Conservation (phyloP, 2,329 filamentous ascomycete species). For the Zelopaecilomyces penicillatus region DNA sequence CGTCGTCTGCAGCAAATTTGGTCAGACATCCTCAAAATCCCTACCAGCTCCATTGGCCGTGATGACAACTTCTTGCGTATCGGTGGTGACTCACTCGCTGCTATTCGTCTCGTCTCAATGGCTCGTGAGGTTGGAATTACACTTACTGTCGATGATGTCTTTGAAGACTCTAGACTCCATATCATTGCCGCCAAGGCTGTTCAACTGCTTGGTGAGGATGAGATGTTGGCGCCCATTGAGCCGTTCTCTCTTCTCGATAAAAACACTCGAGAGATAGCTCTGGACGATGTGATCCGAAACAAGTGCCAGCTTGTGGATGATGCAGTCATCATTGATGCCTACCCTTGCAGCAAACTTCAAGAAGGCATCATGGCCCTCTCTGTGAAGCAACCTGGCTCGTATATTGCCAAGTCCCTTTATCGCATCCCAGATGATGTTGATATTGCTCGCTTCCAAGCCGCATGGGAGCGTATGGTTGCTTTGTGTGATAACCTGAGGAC, state of each 20-base stretch:
- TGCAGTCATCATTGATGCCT: conserved; percentile 22
- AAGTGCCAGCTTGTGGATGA: not conserved
- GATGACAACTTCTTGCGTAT: conserved; percentile 11
- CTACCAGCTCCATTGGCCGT: conserved; percentile 7
- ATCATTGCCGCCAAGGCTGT: conserved; percentile 1
- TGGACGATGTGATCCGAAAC: not conserved
- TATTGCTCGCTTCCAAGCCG: conserved; percentile 16
- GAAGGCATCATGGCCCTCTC: conserved; percentile 30
- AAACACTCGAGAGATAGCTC: no score
- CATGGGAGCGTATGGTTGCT: conserved; percentile 15
- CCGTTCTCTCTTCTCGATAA: no score
- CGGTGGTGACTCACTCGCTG: conserved; percentile 28
- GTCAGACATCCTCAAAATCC: conserved; percentile 9
- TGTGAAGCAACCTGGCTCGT: conserved; percentile 22
- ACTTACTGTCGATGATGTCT: conserved; percentile 8
- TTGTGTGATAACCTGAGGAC: conserved; percentile 9
- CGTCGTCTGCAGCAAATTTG: conserved; percentile 9
- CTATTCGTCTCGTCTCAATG: conserved; percentile 6
- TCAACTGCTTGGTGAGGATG: not conserved
- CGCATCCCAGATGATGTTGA: conserved; percentile 13
- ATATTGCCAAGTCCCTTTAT: conserved; percentile 23
- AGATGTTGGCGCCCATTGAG: not conserved
- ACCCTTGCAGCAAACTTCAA: conserved; percentile 31
- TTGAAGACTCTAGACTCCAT: conserved; percentile 4
- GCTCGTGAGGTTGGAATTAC: conserved; percentile 5